Percentiles rank a stretch among this genome's conserved stretches.
These are phyloP conservation scores for Mycena capillaripes DNA, from an alignment of 768 basidiomycete genomes.

Conservation along the genomic window DNA sequence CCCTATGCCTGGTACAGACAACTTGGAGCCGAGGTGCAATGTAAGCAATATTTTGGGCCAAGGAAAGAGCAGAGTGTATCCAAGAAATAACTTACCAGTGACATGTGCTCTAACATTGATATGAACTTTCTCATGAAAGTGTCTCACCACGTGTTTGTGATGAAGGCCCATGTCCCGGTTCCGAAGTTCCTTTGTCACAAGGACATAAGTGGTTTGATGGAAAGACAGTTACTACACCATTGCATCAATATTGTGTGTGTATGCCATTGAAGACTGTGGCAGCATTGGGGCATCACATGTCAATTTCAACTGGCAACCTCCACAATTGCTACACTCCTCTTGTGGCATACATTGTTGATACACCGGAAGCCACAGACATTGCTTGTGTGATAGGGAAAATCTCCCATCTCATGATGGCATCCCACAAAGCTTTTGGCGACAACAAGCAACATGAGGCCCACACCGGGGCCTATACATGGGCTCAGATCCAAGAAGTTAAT, in stretches of 20 bases:
- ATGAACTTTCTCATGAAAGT: slow-evolving; percentile 31
- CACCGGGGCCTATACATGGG: neutral
- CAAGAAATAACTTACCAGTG: too few species aligned
- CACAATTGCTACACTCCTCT: slow-evolving; percentile 31
- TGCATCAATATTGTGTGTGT: slow-evolving; percentile 34
- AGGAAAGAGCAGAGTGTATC: too few species aligned
- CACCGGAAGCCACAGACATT: slow-evolving; percentile 32
- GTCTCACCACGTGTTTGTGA: slow-evolving; percentile 33
- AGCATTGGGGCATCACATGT: slow-evolving; percentile 7
- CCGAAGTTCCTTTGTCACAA: slow-evolving; percentile 34
- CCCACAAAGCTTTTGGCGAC: slow-evolving; percentile 28
- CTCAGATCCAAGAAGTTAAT: neutral
- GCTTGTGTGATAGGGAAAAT: slow-evolving; percentile 25
- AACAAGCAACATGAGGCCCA: neutral
- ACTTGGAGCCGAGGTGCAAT: too few species aligned
- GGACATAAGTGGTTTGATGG: slow-evolving; percentile 37
- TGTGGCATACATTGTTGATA: slow-evolving; percentile 33
- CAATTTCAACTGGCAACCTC: slow-evolving; percentile 18
- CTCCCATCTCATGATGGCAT: slow-evolving; percentile 33
- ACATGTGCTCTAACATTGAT: slow-evolving; percentile 40
- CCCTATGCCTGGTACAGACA: too few species aligned
- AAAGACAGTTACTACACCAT: slow-evolving; percentile 34
- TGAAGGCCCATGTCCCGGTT: slow-evolving; percentile 37
- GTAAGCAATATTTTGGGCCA: too few species aligned
- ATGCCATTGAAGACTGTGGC: slow-evolving; percentile 34